Evolutionary conservation across 2,329 filamentous ascomycete species (phyloP).

Genomic region (Samsoniella hepiali): DNA sequence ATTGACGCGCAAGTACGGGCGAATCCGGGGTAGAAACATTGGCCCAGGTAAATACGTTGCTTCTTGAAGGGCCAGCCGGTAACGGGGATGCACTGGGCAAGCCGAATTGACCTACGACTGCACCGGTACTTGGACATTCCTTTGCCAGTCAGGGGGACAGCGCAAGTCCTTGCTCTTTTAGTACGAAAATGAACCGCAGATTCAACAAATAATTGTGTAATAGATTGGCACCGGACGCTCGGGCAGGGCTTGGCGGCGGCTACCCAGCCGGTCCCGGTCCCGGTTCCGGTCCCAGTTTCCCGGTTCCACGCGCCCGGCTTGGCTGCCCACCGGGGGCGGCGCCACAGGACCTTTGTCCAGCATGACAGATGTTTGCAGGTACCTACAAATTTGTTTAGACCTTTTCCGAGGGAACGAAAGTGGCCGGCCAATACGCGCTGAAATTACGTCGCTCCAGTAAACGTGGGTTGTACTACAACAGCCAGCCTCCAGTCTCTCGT

Average conservation of each 20-base stretch:
- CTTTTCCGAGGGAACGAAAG: too few species aligned
- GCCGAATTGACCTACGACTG: background rate
- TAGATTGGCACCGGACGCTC: background rate
- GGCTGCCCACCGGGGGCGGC: conserved; percentile 9
- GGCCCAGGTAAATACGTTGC: background rate
- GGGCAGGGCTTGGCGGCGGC: background rate
- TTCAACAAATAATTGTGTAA: background rate
- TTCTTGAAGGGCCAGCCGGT: background rate
- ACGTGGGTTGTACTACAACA: too few species aligned
- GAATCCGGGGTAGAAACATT: background rate
- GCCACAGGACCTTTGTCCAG: background rate
- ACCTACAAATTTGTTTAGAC: background rate
- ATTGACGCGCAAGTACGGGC: background rate
- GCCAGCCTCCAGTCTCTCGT: too few species aligned
- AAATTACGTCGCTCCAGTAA: too few species aligned
- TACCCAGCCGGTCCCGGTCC: conserved; percentile 13
- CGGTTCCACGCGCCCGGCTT: conserved; percentile 1
- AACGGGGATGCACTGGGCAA: background rate
- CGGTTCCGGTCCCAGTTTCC: conserved; percentile 11
- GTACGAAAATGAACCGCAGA: background rate
- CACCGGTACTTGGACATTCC: background rate
- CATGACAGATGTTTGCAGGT: background rate
- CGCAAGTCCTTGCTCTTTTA: background rate
- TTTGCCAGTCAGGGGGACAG: background rate
- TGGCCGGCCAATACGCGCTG: too few species aligned